These are phyloP conservation scores for Xylaria sp. DNA, from an alignment of 2,329 filamentous ascomycete species.

Conservation along the genomic window DNA sequence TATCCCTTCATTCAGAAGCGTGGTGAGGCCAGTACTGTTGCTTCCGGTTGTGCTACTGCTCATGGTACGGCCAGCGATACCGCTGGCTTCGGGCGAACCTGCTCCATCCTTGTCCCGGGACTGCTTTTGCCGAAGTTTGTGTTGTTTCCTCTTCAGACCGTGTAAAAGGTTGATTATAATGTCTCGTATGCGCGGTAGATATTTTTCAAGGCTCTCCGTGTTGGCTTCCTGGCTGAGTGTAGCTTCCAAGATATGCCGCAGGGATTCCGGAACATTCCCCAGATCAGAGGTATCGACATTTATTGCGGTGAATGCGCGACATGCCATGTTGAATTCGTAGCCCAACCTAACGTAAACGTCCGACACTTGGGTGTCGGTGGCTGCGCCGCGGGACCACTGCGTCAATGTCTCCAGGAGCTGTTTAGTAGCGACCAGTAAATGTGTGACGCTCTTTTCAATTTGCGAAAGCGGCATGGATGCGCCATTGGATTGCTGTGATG, in stretches of 20 bases:
- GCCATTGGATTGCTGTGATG: constrained; percentile 52
- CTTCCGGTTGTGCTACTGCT: constrained; percentile 64
- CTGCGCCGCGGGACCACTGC: constrained; percentile 92
- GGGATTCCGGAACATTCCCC: constrained; percentile 89
- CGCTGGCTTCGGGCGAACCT: constrained; percentile 38
- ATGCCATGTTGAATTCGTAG: constrained; percentile 99
- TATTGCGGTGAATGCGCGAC: constrained; percentile 93
- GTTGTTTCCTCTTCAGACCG: constrained; percentile 95
- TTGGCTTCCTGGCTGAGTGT: constrained; percentile 97
- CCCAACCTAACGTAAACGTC: constrained; percentile 97
- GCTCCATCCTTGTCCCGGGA: constrained; percentile 56
- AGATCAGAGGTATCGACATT: constrained; percentile 94
- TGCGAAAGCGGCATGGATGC: constrained; percentile 81
- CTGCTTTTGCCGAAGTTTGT: constrained; percentile 73
- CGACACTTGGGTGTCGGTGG: constrained; percentile 92
- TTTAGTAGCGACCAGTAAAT: constrained; percentile 96
- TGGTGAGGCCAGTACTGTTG: constrained; percentile 59
- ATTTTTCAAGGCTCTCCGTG: constrained; percentile 89
- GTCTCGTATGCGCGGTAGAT: constrained; percentile 90
- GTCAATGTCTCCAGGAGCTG: constrained; percentile 96
- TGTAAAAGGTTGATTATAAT: constrained; percentile 98
- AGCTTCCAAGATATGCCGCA: constrained; percentile 90
- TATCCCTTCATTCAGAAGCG: constrained; percentile 61
- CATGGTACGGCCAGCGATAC: constrained; percentile 52
- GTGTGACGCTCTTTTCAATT: constrained; percentile 98